Evolutionary conservation across 1,284 basidiomycete species (phyloP).

Genomic region (Irpex sp.): DNA sequence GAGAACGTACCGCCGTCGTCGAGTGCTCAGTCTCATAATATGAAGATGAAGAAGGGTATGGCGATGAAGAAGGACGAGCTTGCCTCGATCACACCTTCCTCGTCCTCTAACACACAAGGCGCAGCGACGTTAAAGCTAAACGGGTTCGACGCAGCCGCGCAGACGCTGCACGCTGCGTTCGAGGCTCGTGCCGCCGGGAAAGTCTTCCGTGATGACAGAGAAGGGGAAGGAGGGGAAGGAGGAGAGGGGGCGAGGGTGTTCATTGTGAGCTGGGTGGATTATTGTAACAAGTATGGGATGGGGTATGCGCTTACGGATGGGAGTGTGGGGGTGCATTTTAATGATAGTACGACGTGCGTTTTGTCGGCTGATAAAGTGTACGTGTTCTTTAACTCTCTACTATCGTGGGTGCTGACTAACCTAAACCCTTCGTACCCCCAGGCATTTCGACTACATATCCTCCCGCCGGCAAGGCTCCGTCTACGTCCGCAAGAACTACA

Average conservation of each 20-base stretch:
- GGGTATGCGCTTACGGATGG: conserved; percentile 96
- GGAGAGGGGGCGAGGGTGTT: conserved; percentile 77
- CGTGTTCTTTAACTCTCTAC: conserved; percentile 23
- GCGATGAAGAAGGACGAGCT: conserved; percentile 10
- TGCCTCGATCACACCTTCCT: not conserved
- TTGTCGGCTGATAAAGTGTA: conserved; percentile 81
- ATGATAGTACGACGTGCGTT: conserved; percentile 86
- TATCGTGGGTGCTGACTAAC: conserved; percentile 7
- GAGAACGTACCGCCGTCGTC: conserved; percentile 17
- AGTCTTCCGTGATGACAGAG: conserved; percentile 56
- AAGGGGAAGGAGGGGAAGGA: conserved; percentile 41
- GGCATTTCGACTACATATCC: conserved; percentile 82
- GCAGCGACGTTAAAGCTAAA: conserved; percentile 33
- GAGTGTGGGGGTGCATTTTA: conserved; percentile 92
- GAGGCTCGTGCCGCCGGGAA: conserved; percentile 52
- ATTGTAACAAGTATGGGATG: conserved; percentile 98
- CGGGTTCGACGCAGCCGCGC: conserved; percentile 62
- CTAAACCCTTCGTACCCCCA: conserved; percentile 26
- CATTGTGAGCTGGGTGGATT: conserved; percentile 97
- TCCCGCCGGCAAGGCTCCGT: conserved; percentile 57
- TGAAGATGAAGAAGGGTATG: conserved; percentile 23
- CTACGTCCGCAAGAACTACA: conserved; percentile 64
- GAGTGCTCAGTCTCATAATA: conserved; percentile 9
- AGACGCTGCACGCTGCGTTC: conserved; percentile 66
- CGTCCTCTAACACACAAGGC: not conserved